Evolutionary conservation across 2,329 filamentous ascomycete genomes (phyloP).

Genomic region (Ophiosphaerella narmari): DNA sequence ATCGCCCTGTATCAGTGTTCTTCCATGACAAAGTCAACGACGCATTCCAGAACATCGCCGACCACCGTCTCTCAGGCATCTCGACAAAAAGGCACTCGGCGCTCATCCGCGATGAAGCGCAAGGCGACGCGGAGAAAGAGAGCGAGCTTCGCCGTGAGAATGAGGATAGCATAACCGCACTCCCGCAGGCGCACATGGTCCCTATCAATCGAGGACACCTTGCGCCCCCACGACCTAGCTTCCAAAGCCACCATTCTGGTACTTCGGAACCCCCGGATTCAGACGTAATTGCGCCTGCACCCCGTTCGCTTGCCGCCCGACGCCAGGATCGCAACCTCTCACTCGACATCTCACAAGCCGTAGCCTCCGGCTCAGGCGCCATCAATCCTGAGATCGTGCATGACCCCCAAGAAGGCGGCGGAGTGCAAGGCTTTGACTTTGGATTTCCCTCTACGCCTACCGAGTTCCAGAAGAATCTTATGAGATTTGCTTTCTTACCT

Average conservation of each 20-base stretch:
- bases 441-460: constrained; percentile 84
- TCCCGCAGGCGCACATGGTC: constrained; percentile 63
- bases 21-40: constrained; percentile 88
- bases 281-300: constrained; percentile 32
- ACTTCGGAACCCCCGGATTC: constrained; percentile 29
- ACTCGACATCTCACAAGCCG: constrained; percentile 50
- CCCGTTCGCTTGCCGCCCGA: constrained; percentile 45
- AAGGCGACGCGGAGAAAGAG: constrained; percentile 77
- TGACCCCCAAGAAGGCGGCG: constrained; percentile 14
- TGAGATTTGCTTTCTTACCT: constrained; percentile 84
- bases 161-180: constrained; percentile 80
- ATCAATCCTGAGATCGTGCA: constrained; percentile 52
- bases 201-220: constrained; percentile 50
- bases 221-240: constrained; percentile 27
- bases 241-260: constrained; percentile 23
- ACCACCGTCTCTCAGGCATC: constrained; percentile 61
- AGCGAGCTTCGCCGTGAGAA: constrained; percentile 79
- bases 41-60: constrained; percentile 83
- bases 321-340: constrained; percentile 49
- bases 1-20: constrained; percentile 69
- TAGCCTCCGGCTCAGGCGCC: constrained; percentile 35
- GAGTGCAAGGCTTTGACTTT: constrained; percentile 50
- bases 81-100: constrained; percentile 72
- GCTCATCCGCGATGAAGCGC: constrained; percentile 79
- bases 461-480: constrained; percentile 84